Evolutionary conservation across 2,329 filamentous ascomycete species (phyloP), one percentile per base, ranked within the genome.

Genomic region (Cytospora paraplurivora): DNA sequence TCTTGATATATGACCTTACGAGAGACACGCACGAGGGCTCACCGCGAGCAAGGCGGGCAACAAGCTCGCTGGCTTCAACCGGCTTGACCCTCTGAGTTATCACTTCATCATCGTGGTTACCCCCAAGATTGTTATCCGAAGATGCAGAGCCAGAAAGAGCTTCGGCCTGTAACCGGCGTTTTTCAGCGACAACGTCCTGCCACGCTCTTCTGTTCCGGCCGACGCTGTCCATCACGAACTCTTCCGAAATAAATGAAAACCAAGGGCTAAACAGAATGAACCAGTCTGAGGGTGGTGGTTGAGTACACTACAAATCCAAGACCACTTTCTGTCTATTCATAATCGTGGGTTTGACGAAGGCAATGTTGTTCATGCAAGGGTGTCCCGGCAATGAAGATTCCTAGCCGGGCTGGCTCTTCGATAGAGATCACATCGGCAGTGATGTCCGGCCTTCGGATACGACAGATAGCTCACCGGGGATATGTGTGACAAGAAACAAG

Each of bases 141-240:
- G 19, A 47, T 2, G 19, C 15, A 12, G 63, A 55, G 1, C 7
- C 27, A 17, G 12, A 8, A n/a, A 66, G 33, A 11, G 35, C 38
- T 4, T 59, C 44, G 10, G 32, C 47, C 19, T 50, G 64, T 5
- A 21, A 7, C 8, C 35, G 19, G 11, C 56, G 52, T 19, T 66
- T 66, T 32, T 63, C 41, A n/a, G 27, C 61, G 12, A 49, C 64
- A 3, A 63, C 35, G n/a, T 63, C 56, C 32, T 53, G 61, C 64
- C 64, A 66, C 8, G 47, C 3, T 35, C 50, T 53, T 11, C 53
- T 38, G 35, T 12, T 15, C 7, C 19, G 33, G 27, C 11, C 13
- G 10, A n/a, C 13, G 2, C 17, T 33, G 19, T 3, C 57, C 49
- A 38, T 49, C 55, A 7, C 27, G 32, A 33, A n/a, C 10, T 17